Base-by-base conservation (phyloP, 192 early-diverging fungal species). In the Podila clonocystis region DNA sequence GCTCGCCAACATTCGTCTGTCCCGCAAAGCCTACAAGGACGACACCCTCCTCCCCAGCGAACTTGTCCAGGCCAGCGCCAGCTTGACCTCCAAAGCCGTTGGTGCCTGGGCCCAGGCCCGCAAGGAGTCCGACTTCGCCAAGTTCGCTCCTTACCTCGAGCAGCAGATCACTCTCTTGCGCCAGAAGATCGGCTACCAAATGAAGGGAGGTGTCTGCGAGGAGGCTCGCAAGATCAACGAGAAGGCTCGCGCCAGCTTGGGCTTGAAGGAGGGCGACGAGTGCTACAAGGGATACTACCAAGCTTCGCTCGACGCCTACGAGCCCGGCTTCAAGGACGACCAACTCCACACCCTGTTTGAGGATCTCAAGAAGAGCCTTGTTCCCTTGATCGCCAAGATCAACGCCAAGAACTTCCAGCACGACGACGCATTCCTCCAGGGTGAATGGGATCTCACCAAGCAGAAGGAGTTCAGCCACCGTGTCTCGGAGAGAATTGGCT, bases 211-310 rank as follows among this genome's bases (percentile, higher is more conserved):
- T 57, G 65, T 75, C 52, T 70, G 72, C 28, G 83, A 85, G 28
- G 70, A 74, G 63, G 72, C 77, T 29, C 74, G 72, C 55, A 68
- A 61, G 67, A 72, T 79, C 45, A 82, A 73, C 70, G 83, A 76
- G 55, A 75, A 75, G 80, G 80, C 73, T 34, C 74, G 80, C 48
- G 62, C 68, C 50, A 73, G 70, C 48, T 52, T 65, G 41, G 70
- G 70, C 17, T 58, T 80, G 13, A 73, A 64, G 22, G 73, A 70
- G 17, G 52, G n/a, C 9, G 80, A 75, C n/a, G 49, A 70, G 13
- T 75, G 72, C 73, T 74, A 74, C 70, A 82, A 82, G 58, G 73
- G 80, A 9, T 75, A 82, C 58, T 75, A 74, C 80, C 80, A 85
- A 34, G 73, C 75, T 33, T 50, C 82, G 20, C 70, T 85, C 29